Percentiles rank a stretch among this genome's conserved stretches.
Evolutionary conservation across 2,329 filamentous ascomycete species (phyloP).

Genomic region (Nigrospora sphaerica): DNA sequence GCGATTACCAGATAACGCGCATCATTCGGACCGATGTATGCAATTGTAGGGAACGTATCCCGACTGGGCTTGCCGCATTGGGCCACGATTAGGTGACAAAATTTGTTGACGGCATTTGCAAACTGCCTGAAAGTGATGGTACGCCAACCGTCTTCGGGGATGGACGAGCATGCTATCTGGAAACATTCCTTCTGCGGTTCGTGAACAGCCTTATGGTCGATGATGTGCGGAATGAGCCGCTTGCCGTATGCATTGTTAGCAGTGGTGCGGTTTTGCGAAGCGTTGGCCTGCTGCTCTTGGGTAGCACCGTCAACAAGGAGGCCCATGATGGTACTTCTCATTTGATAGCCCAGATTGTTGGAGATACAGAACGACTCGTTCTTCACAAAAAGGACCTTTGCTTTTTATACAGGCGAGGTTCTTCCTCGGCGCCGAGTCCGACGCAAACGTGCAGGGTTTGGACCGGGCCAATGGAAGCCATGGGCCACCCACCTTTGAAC

Average conservation of each 20-base stretch:
- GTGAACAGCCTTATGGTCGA: slow-evolving; percentile 27
- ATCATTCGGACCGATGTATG: slow-evolving; percentile 35
- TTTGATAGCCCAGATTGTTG: too few species aligned
- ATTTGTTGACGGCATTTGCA: slow-evolving; percentile 31
- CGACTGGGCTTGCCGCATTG: slow-evolving; percentile 16
- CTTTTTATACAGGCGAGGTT: too few species aligned
- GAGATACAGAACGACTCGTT: too few species aligned
- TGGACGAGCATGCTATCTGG: slow-evolving; percentile 23
- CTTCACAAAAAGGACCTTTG: too few species aligned
- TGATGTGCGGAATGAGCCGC: slow-evolving; percentile 28
- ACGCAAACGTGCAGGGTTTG: too few species aligned
- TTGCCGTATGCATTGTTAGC: slow-evolving; percentile 1
- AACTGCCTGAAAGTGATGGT: slow-evolving; percentile 27
- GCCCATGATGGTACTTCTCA: too few species aligned
- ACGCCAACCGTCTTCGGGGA: slow-evolving; percentile 32
- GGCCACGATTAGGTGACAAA: slow-evolving; percentile 24
- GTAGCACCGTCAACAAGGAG: too few species aligned
- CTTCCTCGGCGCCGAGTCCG: too few species aligned
- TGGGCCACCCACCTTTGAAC: too few species aligned
- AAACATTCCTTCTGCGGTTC: slow-evolving; percentile 27
- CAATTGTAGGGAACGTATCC: slow-evolving; percentile 28
- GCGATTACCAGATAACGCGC: slow-evolving; percentile 13
- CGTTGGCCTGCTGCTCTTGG: too few species aligned
- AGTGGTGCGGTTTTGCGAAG: not conserved
- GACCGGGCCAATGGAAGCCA: too few species aligned